Evolutionary conservation across 1,284 basidiomycete species (phyloP).

Genomic region (Austroboletus niveus): DNA sequence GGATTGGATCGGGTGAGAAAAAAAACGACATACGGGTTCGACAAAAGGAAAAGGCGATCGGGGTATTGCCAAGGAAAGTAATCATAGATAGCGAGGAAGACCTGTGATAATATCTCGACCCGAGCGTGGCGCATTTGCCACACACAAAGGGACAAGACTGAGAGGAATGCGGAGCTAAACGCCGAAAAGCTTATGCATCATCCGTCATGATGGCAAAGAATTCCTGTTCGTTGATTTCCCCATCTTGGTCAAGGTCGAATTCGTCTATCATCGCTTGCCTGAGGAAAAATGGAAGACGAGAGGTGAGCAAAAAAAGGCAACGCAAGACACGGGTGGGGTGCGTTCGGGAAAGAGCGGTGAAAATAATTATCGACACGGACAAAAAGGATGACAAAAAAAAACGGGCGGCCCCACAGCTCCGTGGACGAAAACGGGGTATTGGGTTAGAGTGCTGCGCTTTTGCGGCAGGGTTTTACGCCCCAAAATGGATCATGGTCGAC

Average conservation of each 20-base stretch:
- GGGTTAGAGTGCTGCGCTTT: conserved; percentile 27
- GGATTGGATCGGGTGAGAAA: conserved; percentile 23
- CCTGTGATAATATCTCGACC: background rate
- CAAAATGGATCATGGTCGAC: conserved; percentile 35
- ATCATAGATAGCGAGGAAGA: conserved; percentile 20
- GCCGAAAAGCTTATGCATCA: conserved; percentile 51
- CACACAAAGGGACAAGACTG: background rate
- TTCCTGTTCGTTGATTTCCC: conserved; percentile 94
- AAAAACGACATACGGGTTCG: conserved; percentile 10
- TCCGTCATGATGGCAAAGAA: conserved; percentile 98
- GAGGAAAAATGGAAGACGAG: conserved; percentile 28
- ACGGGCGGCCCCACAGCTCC: conserved; percentile 16
- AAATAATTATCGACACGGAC: conserved; percentile 10
- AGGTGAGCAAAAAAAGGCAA: conserved; percentile 34
- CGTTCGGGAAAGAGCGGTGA: conserved; percentile 22
- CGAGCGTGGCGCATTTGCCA: background rate
- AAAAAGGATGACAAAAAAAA: background rate
- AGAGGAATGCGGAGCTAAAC: background rate
- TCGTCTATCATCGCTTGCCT: conserved; percentile 99
- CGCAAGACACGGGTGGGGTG: background rate
- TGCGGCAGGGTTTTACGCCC: conserved; percentile 15
- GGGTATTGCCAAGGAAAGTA: conserved; percentile 14
- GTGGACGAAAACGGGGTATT: conserved; percentile 23
- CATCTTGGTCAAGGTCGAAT: conserved; percentile 98
- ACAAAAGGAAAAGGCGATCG: conserved; percentile 16